Base-by-base conservation (phyloP, 345 rosid genomes). In the Camelina sativa region DNA sequence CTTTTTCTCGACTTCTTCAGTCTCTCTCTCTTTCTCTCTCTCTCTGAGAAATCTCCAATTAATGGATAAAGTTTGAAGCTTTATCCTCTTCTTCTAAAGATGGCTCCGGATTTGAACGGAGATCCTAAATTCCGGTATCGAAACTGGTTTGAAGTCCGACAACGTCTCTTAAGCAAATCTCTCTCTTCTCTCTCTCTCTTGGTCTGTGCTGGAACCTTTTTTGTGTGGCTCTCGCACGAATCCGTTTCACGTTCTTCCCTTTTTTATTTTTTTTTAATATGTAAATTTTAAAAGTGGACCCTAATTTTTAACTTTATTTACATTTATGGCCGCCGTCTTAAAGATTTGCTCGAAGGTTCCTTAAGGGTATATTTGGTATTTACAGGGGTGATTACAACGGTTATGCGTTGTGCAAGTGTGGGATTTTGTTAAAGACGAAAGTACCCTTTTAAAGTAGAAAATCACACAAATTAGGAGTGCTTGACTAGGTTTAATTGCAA, bases 121-220 rank as follows among this genome's bases (percentile, higher is more conserved):
- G 78, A 76, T 80, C 74, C 82, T 84, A 71, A 93, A 89, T 79
- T 86, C 90, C 93, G 93, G 86, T 89, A 75, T 76, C 57, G 78
- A 59, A 70, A 79, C 67, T 66, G 79, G 40, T 82, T 94, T 94
- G 72, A 77, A 84, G 85, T 88, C 98, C 98, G 95, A 74, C 82
- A 88, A 93, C 91, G 90, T 85, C 90, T 85, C 81, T 61, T 43
- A 87, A 82, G 82, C 87, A 81, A 81, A 1, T 76, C 41, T 56
- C 57, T 80, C 47, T 62, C 69, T 25, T 48, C 67, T 60, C 62
- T 57, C 63, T 75, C 43, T 62, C 61, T 61, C 53, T 76, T 78
- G 80, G 80, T 81, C 76, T 63, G 51, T 72, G 72, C 55, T 56
- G 69, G 74, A 81, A 75, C 86, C 71, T 69, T 67, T 67, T 66